Conservation (phyloP, 805 yeast genomes). For the Candida peoriensis region DNA sequence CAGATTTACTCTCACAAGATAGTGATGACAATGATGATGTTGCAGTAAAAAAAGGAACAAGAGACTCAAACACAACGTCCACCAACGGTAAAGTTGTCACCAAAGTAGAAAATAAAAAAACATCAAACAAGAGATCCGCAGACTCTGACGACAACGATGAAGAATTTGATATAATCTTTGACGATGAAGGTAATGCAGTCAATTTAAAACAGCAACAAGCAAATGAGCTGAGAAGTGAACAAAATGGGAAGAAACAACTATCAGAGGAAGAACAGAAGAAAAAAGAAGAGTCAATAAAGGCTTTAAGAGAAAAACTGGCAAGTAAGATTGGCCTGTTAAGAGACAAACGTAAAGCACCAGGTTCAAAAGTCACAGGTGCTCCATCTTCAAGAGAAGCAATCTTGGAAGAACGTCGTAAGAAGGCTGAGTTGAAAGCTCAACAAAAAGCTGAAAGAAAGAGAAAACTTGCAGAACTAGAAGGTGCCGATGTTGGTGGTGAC, state of each 20-base stretch:
- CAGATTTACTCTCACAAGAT: slow-evolving; percentile 17
- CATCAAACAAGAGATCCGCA: slow-evolving; percentile 14
- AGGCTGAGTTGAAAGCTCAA: slow-evolving; percentile 27
- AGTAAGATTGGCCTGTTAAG: slow-evolving; percentile 63
- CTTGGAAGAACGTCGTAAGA: slow-evolving; percentile 56
- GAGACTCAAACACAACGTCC: neutral
- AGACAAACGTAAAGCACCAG: slow-evolving; percentile 89
- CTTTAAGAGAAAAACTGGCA: slow-evolving; percentile 74
- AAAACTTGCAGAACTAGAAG: slow-evolving; percentile 33
- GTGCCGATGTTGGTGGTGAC: slow-evolving; percentile 32
- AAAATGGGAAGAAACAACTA: slow-evolving; percentile 23
- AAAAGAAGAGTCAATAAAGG: slow-evolving; percentile 52
- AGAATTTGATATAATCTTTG: slow-evolving; percentile 46
- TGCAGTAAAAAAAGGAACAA: slow-evolving; percentile 11
- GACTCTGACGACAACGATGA: slow-evolving; percentile 28
- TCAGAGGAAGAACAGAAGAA: slow-evolving; percentile 45
- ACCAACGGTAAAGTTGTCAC: slow-evolving; percentile 1
- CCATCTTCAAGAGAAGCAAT: slow-evolving; percentile 81
- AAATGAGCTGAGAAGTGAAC: neutral
- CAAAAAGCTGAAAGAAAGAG: slow-evolving; percentile 33
- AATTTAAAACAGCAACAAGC: slow-evolving; percentile 10
- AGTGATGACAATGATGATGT: slow-evolving; percentile 20
- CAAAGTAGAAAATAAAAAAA: slow-evolving; percentile 6
- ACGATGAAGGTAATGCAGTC: slow-evolving; percentile 58
- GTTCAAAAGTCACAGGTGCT: slow-evolving; percentile 74